phyloP scores from a whole-genome alignment of 306 rosid species.

The Dryas drummondii region DNA sequence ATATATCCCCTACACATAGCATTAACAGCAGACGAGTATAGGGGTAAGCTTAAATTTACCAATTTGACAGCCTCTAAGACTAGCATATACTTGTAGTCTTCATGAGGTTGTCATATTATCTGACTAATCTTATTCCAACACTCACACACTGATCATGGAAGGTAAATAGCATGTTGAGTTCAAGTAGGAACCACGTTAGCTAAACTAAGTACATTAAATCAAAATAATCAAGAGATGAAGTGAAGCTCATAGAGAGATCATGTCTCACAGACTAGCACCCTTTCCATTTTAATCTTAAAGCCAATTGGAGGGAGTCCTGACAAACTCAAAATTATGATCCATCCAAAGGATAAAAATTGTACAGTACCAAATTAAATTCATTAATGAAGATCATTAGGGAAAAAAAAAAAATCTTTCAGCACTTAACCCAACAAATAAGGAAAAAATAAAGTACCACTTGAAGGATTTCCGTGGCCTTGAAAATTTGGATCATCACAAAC shows the following conservation, averaged over 20 bases:
- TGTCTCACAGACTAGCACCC: background rate
- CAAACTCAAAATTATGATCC: background rate
- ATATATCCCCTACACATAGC: constrained; percentile 57
- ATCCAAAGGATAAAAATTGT: background rate
- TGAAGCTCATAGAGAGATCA: background rate
- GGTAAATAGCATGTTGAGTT: background rate
- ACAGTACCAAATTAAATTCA: background rate
- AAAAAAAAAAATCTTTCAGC: background rate
- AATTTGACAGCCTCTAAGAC: constrained; percentile 8
- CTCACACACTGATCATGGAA: background rate
- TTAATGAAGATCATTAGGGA: background rate
- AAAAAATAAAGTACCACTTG: constrained; percentile 49
- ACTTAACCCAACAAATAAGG: background rate
- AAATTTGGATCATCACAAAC: constrained; percentile 81
- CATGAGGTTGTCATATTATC: background rate
- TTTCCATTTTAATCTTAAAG: background rate
- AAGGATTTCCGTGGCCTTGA: constrained; percentile 71
- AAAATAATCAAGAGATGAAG: background rate
- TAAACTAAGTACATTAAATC: background rate
- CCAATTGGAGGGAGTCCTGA: background rate
- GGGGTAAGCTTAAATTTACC: constrained; percentile 14
- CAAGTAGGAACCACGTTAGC: background rate
- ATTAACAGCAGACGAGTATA: constrained; percentile 19
- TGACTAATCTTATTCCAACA: background rate
- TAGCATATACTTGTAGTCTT: background rate